phyloP scores from a whole-genome alignment of 352 stramenopile species.

The Vaucheria bursata region DNA sequence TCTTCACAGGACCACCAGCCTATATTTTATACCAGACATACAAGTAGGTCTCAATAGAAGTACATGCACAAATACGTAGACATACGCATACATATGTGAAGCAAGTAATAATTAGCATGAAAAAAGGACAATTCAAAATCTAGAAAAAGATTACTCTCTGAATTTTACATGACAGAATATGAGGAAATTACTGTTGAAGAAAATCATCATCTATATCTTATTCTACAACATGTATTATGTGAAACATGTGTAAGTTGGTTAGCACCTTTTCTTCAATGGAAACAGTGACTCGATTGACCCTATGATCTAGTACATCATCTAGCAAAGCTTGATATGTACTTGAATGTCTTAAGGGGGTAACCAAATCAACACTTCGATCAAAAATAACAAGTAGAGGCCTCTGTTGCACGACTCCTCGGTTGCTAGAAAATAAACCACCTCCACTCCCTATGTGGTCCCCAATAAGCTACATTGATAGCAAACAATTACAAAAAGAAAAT shows the following conservation, averaged over 20 bases:
- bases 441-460: conserved; percentile 36
- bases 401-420: conserved; percentile 50
- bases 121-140: too few relatives aligned
- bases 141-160: too few relatives aligned
- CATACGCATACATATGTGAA: too few relatives aligned
- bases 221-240: too few relatives aligned
- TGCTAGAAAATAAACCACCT: conserved; percentile 14
- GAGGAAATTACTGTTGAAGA: too few relatives aligned
- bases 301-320: conserved; percentile 88
- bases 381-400: conserved; percentile 90
- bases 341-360: conserved; percentile 83
- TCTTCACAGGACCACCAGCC: conserved; percentile 4
- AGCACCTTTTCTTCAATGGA: conserved; percentile 50
- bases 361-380: conserved; percentile 90
- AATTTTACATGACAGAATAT: too few relatives aligned
- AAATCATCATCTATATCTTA: too few relatives aligned
- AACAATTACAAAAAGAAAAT: too few relatives aligned
- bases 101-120: too few relatives aligned
- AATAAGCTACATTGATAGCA: conserved; percentile 16
- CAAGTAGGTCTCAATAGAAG: too few relatives aligned
- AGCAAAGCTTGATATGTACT: conserved; percentile 78
- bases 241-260: too few relatives aligned
- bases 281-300: conserved; percentile 89
- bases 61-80: too few relatives aligned
- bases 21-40: conserved; percentile 18